A percentile compares a stretch with the other conserved stretches of the same genome.
Conservation (phyloP, 2,329 filamentous ascomycete species). For the Fusarium beomiforme region DNA sequence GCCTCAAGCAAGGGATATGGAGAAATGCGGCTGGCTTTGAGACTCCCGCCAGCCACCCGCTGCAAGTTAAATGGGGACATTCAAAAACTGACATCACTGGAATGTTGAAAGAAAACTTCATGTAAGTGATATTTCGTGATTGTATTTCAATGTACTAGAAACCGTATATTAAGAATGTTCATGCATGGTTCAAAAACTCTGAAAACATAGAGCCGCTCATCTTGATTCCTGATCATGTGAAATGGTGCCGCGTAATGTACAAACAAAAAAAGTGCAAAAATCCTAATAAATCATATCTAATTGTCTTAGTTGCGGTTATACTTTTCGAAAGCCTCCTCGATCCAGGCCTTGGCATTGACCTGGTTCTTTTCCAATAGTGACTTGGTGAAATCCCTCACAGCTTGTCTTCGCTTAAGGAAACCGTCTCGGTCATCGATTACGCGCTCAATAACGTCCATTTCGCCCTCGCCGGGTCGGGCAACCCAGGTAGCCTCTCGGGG, state of each 20-base stretch:
- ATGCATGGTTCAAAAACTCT: conserved; percentile 23
- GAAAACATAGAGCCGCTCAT: conserved; percentile 34
- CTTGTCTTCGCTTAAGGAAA: conserved; percentile 32
- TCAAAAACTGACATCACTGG: conserved; percentile 14
- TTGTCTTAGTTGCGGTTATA: conserved; percentile 5
- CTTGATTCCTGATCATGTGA: conserved; percentile 37
- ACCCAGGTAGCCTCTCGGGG: conserved; percentile 41
- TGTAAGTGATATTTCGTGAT: conserved; percentile 15
- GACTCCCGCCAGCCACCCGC: conserved; percentile 23
- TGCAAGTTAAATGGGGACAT: neutral
- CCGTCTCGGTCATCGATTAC: conserved; percentile 37
- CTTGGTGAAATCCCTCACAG: conserved; percentile 26
- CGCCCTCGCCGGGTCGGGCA: conserved; percentile 35
- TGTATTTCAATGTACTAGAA: conserved; percentile 21
- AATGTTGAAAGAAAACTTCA: neutral
- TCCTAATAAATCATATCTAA: conserved; percentile 25
- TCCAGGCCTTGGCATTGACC: conserved; percentile 36
- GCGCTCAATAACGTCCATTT: conserved; percentile 42
- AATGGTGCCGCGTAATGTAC: conserved; percentile 28
- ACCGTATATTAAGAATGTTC: conserved; percentile 34
- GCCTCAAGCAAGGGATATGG: conserved; percentile 1
- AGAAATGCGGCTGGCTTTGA: conserved; percentile 12
- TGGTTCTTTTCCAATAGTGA: conserved; percentile 32
- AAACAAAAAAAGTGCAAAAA: conserved; percentile 14
- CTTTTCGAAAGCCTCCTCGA: conserved; percentile 23